Evolutionary conservation across 2,329 filamentous ascomycete species (phyloP), one percentile per base, ranked within the genome.

Genomic region (Exophiala dermatitidis): DNA sequence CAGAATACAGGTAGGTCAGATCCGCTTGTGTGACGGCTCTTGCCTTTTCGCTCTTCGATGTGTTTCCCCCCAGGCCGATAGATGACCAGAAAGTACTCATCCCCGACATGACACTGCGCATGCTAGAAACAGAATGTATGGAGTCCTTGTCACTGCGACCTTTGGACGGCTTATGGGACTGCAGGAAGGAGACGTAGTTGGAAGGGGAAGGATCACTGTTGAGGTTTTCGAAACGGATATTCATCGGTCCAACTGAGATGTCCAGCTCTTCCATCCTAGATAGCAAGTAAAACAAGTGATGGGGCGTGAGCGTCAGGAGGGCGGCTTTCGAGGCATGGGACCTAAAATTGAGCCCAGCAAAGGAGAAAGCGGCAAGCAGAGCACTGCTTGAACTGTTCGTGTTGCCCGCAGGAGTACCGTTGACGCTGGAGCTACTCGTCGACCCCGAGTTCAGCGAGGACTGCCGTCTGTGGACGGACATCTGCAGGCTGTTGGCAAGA

Each of bases 251-350:
- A 59, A 97, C 90, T 58, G 85, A 79, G 62, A 97, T 93, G 55
- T 84, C 83, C 56, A 97, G 78, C 60, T 96, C 91, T 73, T 96
- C 90, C 71, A 97, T 96, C 51, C 90, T 88, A 52, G 90, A 95
- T 50, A 98, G 81, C 32, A 98, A 81, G 69, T 95, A 98, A 75
- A 95, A 97, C 31, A 98, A 82, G 69, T 98, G 93, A 67, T 98
- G 93, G 19, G 93, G 88, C 8, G 93, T 97, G 59, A 98, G 78
- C 37, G 90, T 90, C 62, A 98, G 77, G 73, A 94, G 95, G 38
- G 88, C 88, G 19, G 90, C 88, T 73, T 95, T 96, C 66, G 90
- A 80, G 63, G 76, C 86, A 64, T 89, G 85, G 4, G 90, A 94
- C 44, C 88, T 82, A 68, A 97, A 93, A 66, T 78, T 89, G 59